phyloP scores from a whole-genome alignment of 306 rosid species.

The Ammopiptanthus mongolicus region DNA sequence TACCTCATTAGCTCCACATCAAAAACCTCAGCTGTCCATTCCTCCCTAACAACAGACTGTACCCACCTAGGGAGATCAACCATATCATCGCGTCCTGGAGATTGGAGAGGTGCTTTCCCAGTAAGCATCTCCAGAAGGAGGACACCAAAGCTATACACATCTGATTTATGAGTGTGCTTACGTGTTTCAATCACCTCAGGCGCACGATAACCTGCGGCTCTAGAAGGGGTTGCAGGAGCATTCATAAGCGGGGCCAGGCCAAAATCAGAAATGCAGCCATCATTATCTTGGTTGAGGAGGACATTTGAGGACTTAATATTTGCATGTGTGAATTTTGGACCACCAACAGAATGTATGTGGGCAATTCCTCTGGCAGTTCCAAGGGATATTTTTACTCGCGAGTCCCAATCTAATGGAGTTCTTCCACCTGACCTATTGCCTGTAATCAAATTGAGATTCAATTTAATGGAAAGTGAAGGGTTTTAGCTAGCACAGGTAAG shows the following conservation, averaged over 20 bases:
- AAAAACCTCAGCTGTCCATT: conserved; percentile 97
- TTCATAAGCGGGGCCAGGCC: conserved; percentile 87
- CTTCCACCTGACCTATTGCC: conserved; percentile 68
- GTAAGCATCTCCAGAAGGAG: conserved; percentile 91
- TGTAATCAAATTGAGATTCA: conserved; percentile 32
- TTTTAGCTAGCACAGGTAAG: not conserved
- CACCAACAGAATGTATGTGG: conserved; percentile 74
- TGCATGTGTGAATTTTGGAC: conserved; percentile 84
- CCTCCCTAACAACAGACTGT: conserved; percentile 94
- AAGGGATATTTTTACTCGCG: conserved; percentile 69
- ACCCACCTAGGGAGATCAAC: conserved; percentile 99
- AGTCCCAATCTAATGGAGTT: conserved; percentile 74
- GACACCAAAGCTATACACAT: conserved; percentile 90
- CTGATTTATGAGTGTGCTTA: conserved; percentile 87
- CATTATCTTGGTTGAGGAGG: conserved; percentile 68
- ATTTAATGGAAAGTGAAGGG: not conserved
- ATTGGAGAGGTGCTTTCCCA: conserved; percentile 89
- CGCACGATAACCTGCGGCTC: conserved; percentile 90
- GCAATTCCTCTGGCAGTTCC: conserved; percentile 84
- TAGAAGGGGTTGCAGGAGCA: conserved; percentile 63
- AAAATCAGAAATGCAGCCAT: conserved; percentile 81
- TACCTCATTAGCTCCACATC: conserved; percentile 89
- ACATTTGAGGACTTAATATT: conserved; percentile 87
- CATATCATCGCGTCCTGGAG: conserved; percentile 84
- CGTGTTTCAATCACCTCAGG: conserved; percentile 89